Evolutionary conservation across 2,329 filamentous ascomycete genomes (phyloP).

Genomic region (Bisporella sp.): DNA sequence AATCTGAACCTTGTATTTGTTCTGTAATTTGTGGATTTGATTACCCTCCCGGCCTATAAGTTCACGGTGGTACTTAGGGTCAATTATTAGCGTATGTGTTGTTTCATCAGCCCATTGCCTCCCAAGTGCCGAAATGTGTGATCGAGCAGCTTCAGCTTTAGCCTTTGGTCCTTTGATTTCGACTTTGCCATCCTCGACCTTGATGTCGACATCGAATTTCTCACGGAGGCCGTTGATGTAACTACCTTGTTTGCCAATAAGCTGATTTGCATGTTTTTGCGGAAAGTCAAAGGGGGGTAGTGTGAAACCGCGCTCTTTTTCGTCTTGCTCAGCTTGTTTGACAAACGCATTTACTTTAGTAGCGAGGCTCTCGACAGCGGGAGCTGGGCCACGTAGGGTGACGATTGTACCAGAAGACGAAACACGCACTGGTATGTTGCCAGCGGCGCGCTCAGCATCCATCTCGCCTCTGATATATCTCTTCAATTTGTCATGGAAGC

Average conservation of each 20-base stretch:
- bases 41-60: constrained; percentile 83
- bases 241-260: constrained; percentile 62
- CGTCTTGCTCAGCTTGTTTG: constrained; percentile 82
- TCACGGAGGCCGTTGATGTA: constrained; percentile 60
- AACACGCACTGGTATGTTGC: constrained; percentile 54
- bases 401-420: constrained; percentile 53
- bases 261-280: constrained; percentile 86
- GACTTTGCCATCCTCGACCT: constrained; percentile 89
- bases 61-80: constrained; percentile 89
- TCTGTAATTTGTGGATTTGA: constrained; percentile 88
- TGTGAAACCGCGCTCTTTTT: constrained; percentile 86
- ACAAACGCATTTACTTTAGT: constrained; percentile 73
- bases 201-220: constrained; percentile 66
- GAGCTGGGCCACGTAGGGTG: constrained; percentile 69
- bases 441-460: constrained; percentile 42
- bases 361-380: constrained; percentile 64
- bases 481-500: constrained; percentile 55
- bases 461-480: constrained; percentile 61
- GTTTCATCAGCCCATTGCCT: constrained; percentile 88
- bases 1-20: constrained; percentile 87
- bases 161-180: constrained; percentile 93
- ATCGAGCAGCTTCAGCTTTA: constrained; percentile 81
- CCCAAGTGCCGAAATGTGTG: constrained; percentile 71
- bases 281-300: constrained; percentile 82
- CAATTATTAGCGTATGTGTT: constrained; percentile 80